Evolutionary conservation across 176 grass and related monocot species (phyloP).

Genomic region (Aegilops longissima): DNA sequence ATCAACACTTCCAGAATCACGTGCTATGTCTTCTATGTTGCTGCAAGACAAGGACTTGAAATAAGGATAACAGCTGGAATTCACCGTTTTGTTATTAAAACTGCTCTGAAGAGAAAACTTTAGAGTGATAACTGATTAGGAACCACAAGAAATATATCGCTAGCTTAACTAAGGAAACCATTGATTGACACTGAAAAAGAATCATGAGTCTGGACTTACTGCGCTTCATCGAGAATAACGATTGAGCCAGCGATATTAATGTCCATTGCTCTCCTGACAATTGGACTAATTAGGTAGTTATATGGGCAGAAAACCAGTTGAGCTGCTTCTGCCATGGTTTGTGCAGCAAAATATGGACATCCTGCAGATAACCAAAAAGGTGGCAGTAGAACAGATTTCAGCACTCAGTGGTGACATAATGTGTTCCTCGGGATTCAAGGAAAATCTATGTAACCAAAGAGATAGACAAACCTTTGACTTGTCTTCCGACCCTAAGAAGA

Average conservation of each 20-base stretch:
- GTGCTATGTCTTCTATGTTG: constrained; percentile 96
- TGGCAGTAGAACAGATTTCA: constrained; percentile 5
- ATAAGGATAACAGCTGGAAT: background rate
- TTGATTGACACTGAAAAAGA: constrained; percentile 10
- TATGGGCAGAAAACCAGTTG: constrained; percentile 96
- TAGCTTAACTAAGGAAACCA: background rate
- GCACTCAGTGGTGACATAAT: background rate
- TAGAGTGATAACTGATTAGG: background rate
- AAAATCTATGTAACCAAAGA: constrained; percentile 24
- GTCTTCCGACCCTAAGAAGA: constrained; percentile 70
- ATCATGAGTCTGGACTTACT: constrained; percentile 59
- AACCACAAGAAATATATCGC: background rate
- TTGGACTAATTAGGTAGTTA: constrained; percentile 88
- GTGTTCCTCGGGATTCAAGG: background rate
- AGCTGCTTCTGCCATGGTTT: constrained; percentile 75
- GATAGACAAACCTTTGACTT: constrained; percentile 67
- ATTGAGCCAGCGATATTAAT: constrained; percentile 78
- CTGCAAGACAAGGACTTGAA: constrained; percentile 39
- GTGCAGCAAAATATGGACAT: constrained; percentile 94
- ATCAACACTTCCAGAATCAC: constrained; percentile 87
- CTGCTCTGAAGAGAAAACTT: background rate
- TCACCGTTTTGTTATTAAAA: background rate
- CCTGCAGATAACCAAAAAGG: constrained; percentile 45
- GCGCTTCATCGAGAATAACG: constrained; percentile 94
- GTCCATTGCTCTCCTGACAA: constrained; percentile 97